Evolutionary conservation across 2,329 filamentous ascomycete species (phyloP).

Genomic region (Aspergillus hortae): DNA sequence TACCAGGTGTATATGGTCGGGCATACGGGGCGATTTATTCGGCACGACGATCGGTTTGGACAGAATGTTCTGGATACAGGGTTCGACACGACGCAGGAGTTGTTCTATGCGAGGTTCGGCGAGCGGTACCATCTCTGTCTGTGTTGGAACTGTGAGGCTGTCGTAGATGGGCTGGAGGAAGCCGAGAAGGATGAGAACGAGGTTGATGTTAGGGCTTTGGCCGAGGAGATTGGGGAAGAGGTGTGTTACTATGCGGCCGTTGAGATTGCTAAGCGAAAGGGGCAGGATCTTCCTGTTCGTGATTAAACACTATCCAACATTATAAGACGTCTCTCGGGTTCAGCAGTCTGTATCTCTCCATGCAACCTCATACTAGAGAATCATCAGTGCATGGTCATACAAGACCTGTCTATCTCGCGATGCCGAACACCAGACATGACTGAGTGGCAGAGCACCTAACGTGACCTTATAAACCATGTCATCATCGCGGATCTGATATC

Average conservation of each 20-base stretch:
- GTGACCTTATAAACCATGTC: no score
- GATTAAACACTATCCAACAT: background rate
- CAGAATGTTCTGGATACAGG: slow-evolving; percentile 56
- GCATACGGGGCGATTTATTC: slow-evolving; percentile 53
- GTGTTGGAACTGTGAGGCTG: slow-evolving; percentile 75
- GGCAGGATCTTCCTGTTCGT: background rate
- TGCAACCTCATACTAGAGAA: no score
- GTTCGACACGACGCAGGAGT: slow-evolving; percentile 47
- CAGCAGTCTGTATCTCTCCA: no score
- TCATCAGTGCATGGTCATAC: no score
- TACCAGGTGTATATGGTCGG: slow-evolving; percentile 41
- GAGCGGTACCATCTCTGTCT: slow-evolving; percentile 66
- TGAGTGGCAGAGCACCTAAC: no score
- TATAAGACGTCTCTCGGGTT: no score
- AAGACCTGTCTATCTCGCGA: no score
- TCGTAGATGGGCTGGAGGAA: slow-evolving; percentile 23
- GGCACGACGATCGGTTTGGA: slow-evolving; percentile 76
- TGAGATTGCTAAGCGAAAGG: background rate
- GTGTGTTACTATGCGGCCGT: background rate
- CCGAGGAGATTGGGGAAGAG: background rate
- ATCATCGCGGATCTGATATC: no score
- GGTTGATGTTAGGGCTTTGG: background rate
- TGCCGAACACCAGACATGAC: no score
- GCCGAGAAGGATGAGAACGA: background rate
- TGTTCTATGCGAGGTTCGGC: slow-evolving; percentile 45